Evolutionary conservation across 768 basidiomycete genomes (phyloP), one percentile per base, ranked within the genome.

Genomic region (Boletus sp.): DNA sequence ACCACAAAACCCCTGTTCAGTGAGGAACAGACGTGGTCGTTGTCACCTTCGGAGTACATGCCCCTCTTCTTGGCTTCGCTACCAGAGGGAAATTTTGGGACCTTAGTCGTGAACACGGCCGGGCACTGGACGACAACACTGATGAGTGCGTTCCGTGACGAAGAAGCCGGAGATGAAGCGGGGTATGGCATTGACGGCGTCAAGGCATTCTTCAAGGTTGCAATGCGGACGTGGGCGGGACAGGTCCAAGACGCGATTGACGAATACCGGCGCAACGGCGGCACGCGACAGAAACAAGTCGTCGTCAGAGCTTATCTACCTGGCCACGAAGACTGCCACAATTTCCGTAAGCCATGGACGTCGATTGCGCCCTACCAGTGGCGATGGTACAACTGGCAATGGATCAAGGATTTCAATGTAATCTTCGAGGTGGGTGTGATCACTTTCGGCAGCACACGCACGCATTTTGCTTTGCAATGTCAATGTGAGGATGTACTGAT

Each of bases 91-190:
- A 81, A 83, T 59, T 89, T 86, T 67, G 78, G 78, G 41, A 87
- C 85, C 10, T 73, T 89, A 68, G 64, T 89, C 55, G 79, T 82
- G 29, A 84, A 78, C 69, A 88, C 86, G 0, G 87, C 73, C 4
- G 86, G 86, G 1, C 87, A 88, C 66, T 89, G 87, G 87, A 87
- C 85, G 2, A 80, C 81, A 5, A 80, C 77, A 0, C 62, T 84
- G 24, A 79, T 88, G 65, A 66, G 69, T 7, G 80, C 75, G 3
- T 75, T 77, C 51, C 68, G 66, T 9, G 69, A 78, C 53, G 67
- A 74, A 7, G 62, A 54, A 1, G 66, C 55, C 1, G 71, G 70
- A 8, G 63, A 69, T 0, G 57, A 69, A 28, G 73, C 71, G 1
- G 80, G 79, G 15, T 73, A 75, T 18, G 85, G 84, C 2, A 82